Conservation (phyloP, 768 basidiomycete species). For the Naematelia encephala region DNA sequence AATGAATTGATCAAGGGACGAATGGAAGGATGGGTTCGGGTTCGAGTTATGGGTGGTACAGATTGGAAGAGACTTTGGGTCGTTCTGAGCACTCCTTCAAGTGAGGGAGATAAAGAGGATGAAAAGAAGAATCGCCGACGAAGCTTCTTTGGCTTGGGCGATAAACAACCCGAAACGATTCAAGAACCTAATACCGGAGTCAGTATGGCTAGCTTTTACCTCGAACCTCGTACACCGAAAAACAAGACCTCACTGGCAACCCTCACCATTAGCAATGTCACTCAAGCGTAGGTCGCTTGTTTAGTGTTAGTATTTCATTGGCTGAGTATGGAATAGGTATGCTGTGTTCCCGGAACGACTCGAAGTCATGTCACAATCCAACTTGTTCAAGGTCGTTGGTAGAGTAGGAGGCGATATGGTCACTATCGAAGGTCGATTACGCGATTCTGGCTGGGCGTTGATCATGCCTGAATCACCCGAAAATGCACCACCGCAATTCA, state of each 20-base stretch:
- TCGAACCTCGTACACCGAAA: constrained; percentile 37
- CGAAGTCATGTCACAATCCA: constrained; percentile 80
- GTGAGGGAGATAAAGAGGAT: constrained; percentile 29
- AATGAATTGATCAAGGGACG: constrained; percentile 66
- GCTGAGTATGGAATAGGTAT: constrained; percentile 49
- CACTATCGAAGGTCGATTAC: constrained; percentile 63
- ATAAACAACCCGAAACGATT: constrained; percentile 29
- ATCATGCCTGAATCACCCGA: constrained; percentile 72
- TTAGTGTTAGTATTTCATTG: neutral
- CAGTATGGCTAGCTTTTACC: constrained; percentile 51
- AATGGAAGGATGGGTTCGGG: constrained; percentile 86
- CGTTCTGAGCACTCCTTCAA: constrained; percentile 58
- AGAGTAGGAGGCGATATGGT: constrained; percentile 72
- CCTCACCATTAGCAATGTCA: constrained; percentile 65
- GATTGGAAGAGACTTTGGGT: constrained; percentile 95
- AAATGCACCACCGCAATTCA: constrained; percentile 24
- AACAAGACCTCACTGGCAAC: constrained; percentile 71
- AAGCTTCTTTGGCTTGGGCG: constrained; percentile 52
- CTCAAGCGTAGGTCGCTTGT: constrained; percentile 62
- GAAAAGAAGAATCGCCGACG: constrained; percentile 60
- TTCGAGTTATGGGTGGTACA: constrained; percentile 91
- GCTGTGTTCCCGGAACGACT: constrained; percentile 96
- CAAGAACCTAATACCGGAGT: constrained; percentile 42
- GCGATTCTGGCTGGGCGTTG: constrained; percentile 68
- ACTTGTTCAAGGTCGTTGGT: constrained; percentile 88